Base-by-base conservation (phyloP, 441 rosid genomes). In the Bruguiera hainesii region DNA sequence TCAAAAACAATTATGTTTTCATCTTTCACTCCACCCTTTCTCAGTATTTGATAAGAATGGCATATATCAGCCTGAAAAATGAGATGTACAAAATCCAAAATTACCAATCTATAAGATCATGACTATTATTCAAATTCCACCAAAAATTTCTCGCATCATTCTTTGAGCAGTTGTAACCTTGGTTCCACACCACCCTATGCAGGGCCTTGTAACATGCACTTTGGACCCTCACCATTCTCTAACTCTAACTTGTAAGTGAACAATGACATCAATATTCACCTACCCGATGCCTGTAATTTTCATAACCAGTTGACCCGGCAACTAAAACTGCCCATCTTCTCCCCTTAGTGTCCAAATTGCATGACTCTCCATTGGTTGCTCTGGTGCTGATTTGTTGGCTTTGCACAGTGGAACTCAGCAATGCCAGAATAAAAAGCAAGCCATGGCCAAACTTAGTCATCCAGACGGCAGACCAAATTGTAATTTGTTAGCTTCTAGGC, bases 281-380 rank as follows among this genome's bases (percentile, higher is more conserved):
- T 49, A 83, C 90, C 87, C 84, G 91, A 64, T 88, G 94, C 55
- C 89, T 71, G 61, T 88, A 88, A 73, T 88, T 86, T 7, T 7
- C 29, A 37, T 68, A 86, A 5, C 60, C 68, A 20, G 29, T 64
- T 18, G 94, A 86, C 33, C 94, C 88, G n/a, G 94, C 87, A 35
- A 84, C 66, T 60, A 88, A 74, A 81, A 88, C 81, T 42, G 89
- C 91, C 91, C 91, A 88, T 67, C 76, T 69, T 35, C 60, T 80
- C 33, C 79, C 87, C 33, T 63, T 50, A 18, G 56, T 60, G 30
- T 31, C 33, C 35, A 26, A 49, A 4, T 30, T 57, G 11, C 19
- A 49, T 21, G 10, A 21, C 30, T 3, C 20, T 61, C n/a, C 9
- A 21, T 16, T 20, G 19, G 56, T 51, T 9, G 6, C 25, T 19